Evolutionary conservation across 106 monocot species (phyloP), one percentile per base, ranked within the genome.

Genomic region (Dendrobium catenatum): DNA sequence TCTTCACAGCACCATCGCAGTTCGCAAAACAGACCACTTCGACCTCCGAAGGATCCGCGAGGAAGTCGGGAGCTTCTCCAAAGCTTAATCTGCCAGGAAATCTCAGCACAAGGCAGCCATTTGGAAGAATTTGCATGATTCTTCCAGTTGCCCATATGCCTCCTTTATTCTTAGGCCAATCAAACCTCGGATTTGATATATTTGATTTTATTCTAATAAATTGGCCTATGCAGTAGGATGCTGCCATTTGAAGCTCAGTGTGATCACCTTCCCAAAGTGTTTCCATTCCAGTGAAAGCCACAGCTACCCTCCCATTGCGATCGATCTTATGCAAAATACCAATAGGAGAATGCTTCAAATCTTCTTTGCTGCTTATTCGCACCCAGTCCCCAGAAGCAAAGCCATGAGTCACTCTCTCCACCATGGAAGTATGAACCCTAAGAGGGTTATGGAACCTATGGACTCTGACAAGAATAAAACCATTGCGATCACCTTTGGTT

Each of bases 321-420:
- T 86, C 86, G 10, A 97, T 84, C 31, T 81, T 85, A 59, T 97
- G 96, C 2, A 97, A 86, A 55, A 97, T 92, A 27, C 96, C 96
- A 19, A 94, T 86, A 7, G 85, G 86, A 67, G 87, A 92, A 0
- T 66, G 83, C 83, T 85, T 83, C 72, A 77, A 70, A 56, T 79
- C 77, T 8, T 80, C 82, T 1, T 80, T 80, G 13, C 15, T 51
- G 42, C 59, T 86, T 48, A 90, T 73, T 58, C 89, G 81, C n/a
- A 97, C 94, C 90, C 92, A 97, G 85, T 90, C 96, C 0, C 96
- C 94, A 55, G 85, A 82, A 26, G 89, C 84, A 78, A 94, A 97
- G 17, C 92, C 94, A 79, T 80, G 84, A 6, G 87, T 86, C 37
- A 97, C 92, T 77, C 96, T 86, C 80, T 94, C 87, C n/a, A 97